A percentile compares a stretch with the other conserved stretches of the same genome.
phyloP scores from a whole-genome alignment of 2,329 filamentous ascomycete genomes.

The Ambrosiella cleistominuta region DNA sequence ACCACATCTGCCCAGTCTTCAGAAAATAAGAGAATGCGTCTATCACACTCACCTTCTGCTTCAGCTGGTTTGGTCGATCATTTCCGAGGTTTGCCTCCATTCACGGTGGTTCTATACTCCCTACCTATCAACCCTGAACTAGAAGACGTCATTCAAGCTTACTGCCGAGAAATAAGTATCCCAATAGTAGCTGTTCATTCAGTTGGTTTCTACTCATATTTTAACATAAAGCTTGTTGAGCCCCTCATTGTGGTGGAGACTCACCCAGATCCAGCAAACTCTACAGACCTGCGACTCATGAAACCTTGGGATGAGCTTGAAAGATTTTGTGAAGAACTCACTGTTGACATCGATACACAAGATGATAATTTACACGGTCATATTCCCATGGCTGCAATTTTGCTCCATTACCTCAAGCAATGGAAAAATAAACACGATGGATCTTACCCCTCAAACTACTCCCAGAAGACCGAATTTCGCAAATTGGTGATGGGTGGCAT shows the following conservation, averaged over 20 bases:
- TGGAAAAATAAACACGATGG: constrained; percentile 63
- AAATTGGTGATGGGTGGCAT: constrained; percentile 48
- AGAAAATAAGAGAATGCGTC: constrained; percentile 9
- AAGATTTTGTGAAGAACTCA: constrained; percentile 48
- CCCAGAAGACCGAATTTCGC: constrained; percentile 73
- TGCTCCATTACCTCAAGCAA: constrained; percentile 63
- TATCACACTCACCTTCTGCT: constrained; percentile 11
- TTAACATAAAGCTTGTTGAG: constrained; percentile 60
- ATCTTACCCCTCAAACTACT: constrained; percentile 52
- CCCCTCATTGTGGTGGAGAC: constrained; percentile 88
- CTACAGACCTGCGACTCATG: constrained; percentile 67
- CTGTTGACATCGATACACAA: constrained; percentile 49
- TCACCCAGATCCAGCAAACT: constrained; percentile 75
- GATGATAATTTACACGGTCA: constrained; percentile 76
- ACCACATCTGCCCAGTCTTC: constrained; percentile 16
- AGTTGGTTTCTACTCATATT: constrained; percentile 81
- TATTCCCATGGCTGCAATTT: constrained; percentile 67
- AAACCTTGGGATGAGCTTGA: constrained; percentile 71
- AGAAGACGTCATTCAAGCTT: constrained; percentile 28
- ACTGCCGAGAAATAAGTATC: constrained; percentile 38
- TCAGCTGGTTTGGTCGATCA: constrained; percentile 21
- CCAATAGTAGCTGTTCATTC: constrained; percentile 73
- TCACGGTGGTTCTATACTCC: constrained; percentile 38
- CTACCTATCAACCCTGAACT: constrained; percentile 29
- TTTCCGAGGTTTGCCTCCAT: constrained; percentile 25